A percentile compares a stretch with the other conserved stretches of the same genome.
These are phyloP conservation scores for Yamadazyma conglobata DNA, from an alignment of 1,139 yeast species.

Conservation along the genomic window DNA sequence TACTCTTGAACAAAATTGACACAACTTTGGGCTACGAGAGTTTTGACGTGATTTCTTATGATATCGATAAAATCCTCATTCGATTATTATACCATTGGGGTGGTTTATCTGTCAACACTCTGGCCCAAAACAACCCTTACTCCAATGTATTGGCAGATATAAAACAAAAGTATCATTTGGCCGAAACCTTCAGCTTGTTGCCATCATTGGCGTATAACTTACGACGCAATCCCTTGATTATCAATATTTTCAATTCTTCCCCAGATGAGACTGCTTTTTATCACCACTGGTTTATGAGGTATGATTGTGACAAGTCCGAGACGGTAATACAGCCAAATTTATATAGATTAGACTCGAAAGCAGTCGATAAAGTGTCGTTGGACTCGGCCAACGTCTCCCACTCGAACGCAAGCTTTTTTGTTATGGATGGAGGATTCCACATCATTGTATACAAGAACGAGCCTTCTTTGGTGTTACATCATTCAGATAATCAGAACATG, in stretches of 20 bases:
- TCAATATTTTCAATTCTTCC: conserved; percentile 37
- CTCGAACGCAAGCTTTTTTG: conserved; percentile 15
- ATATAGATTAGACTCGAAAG: conserved; percentile 12
- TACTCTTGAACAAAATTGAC: conserved; percentile 33
- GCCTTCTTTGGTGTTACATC: conserved; percentile 25
- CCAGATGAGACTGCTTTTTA: conserved; percentile 44
- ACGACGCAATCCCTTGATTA: conserved; percentile 32
- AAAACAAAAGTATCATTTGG: conserved; percentile 19
- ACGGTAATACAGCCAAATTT: conserved; percentile 29
- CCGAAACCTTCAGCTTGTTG: conserved; percentile 24
- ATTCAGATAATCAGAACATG: conserved; percentile 27
- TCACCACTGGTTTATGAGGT: conserved; percentile 29
- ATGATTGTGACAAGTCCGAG: conserved; percentile 17
- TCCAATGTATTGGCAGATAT: conserved; percentile 13
- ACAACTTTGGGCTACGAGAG: conserved; percentile 33
- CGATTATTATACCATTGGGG: conserved; percentile 33
- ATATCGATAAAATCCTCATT: conserved; percentile 26
- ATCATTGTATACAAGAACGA: conserved; percentile 23
- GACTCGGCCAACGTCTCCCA: conserved; percentile 18
- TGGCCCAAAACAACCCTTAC: conserved; percentile 22
- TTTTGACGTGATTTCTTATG: conserved; percentile 25
- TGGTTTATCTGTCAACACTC: conserved; percentile 19
- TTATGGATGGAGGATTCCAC: conserved; percentile 31
- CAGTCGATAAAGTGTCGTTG: conserved; percentile 15
- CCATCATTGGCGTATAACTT: conserved; percentile 31